Percentiles rank a stretch among this genome's conserved stretches.
Conservation (phyloP, 805 yeast species). For the Wickerhamomyces bovis region DNA sequence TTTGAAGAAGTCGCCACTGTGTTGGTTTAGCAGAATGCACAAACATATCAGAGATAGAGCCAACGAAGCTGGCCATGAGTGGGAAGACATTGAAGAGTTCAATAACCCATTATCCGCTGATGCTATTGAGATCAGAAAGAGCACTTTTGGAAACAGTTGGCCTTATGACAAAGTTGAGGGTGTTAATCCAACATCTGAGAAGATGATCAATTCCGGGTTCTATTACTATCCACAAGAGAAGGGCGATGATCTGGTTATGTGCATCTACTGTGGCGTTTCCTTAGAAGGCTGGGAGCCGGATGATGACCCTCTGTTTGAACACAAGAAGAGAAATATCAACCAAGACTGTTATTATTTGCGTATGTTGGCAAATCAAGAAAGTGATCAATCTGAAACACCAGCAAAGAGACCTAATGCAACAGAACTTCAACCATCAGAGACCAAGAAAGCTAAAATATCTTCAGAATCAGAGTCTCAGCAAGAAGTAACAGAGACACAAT, state of each 20-base stretch:
- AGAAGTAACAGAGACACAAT: constrained; percentile 1
- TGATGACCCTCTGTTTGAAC: constrained; percentile 62
- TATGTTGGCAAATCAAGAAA: not conserved
- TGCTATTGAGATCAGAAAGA: constrained; percentile 29
- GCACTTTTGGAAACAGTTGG: constrained; percentile 40
- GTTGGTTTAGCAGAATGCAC: constrained; percentile 27
- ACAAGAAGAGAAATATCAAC: constrained; percentile 35
- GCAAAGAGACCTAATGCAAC: not conserved
- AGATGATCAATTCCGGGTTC: constrained; percentile 59
- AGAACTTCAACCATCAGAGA: not conserved
- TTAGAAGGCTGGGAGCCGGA: constrained; percentile 66
- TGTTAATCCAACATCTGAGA: constrained; percentile 32
- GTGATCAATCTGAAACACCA: not conserved
- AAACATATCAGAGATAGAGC: constrained; percentile 20
- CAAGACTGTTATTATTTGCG: constrained; percentile 31
- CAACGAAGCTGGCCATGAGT: constrained; percentile 11
- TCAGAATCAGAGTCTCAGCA: not conserved
- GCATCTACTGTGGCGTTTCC: constrained; percentile 58
- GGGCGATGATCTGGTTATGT: constrained; percentile 51
- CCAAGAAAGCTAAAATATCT: not conserved
- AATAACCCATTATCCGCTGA: constrained; percentile 29
- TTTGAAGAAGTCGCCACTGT: constrained; percentile 25
- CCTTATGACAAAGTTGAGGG: constrained; percentile 37
- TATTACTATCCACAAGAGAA: constrained; percentile 43
- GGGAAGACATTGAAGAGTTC: constrained; percentile 20